phyloP scores from a whole-genome alignment of 306 rosid genomes.

The Cucumis sativus region DNA sequence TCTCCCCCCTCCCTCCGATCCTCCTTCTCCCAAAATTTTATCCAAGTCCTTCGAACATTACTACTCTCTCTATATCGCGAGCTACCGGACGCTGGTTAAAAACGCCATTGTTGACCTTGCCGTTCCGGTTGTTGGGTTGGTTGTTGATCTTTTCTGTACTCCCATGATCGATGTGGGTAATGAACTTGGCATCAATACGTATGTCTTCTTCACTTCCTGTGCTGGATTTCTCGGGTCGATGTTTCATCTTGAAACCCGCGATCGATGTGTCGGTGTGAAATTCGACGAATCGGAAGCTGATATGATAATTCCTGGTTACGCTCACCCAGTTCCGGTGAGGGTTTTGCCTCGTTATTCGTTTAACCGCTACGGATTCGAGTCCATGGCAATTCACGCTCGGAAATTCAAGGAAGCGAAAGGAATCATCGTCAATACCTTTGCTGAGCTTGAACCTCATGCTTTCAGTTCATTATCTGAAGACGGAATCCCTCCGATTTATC shows the following conservation, averaged over 20 bases:
- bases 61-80: neutral
- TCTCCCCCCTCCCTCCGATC: constrained; percentile 17
- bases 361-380: neutral
- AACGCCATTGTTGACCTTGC: neutral
- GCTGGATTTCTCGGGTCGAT: constrained; percentile 6
- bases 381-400: neutral
- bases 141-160: neutral
- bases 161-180: constrained; percentile 11
- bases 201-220: constrained; percentile 9
- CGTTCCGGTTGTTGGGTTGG: neutral
- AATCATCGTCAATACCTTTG: constrained; percentile 1
- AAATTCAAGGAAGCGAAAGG: constrained; percentile 3
- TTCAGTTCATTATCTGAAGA: neutral
- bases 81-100: neutral
- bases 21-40: neutral
- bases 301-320: neutral
- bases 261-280: neutral
- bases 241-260: neutral
- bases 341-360: constrained; percentile 8
- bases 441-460: neutral
- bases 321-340: constrained; percentile 18
- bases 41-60: neutral
- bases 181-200: neutral
- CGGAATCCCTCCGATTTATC: constrained; percentile 20
- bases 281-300: constrained; percentile 10